Conservation (phyloP, 306 rosid genomes). For the Macrotyloma uniflorum region DNA sequence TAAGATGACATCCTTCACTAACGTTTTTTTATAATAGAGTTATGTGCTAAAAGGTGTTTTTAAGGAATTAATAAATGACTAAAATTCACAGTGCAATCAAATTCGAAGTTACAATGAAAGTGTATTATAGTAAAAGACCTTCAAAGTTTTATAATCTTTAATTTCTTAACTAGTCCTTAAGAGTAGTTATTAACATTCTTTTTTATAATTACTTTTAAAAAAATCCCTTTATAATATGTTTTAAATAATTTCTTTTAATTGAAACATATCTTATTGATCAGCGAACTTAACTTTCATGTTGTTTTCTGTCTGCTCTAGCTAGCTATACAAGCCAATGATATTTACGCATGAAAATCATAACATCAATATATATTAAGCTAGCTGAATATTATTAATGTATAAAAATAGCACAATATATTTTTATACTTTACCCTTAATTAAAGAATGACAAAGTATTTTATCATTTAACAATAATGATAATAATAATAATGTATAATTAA, state of each 20-base stretch:
- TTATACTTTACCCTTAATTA: no score
- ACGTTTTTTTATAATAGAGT: not conserved
- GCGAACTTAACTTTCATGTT: not conserved
- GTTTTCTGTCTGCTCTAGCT: not conserved
- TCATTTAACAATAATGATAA: not conserved
- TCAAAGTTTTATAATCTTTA: not conserved
- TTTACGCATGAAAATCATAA: not conserved
- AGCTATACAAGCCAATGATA: not conserved
- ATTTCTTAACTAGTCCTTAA: not conserved
- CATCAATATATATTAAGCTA: not conserved
- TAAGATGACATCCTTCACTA: not conserved
- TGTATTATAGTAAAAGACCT: not conserved
- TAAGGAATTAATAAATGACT: not conserved
- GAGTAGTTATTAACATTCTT: not conserved
- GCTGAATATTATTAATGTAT: no score
- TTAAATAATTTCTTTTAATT: not conserved
- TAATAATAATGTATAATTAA: not conserved
- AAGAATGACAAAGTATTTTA: no score
- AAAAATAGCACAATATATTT: no score
- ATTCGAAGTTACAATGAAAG: not conserved
- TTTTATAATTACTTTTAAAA: no score
- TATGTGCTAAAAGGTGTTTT: not conserved
- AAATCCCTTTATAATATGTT: not conserved
- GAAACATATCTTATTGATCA: not conserved
- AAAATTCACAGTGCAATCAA: not conserved